These are phyloP conservation scores for Beauveria brongniartii DNA, from an alignment of 2,329 filamentous ascomycete species.

Conservation along the genomic window DNA sequence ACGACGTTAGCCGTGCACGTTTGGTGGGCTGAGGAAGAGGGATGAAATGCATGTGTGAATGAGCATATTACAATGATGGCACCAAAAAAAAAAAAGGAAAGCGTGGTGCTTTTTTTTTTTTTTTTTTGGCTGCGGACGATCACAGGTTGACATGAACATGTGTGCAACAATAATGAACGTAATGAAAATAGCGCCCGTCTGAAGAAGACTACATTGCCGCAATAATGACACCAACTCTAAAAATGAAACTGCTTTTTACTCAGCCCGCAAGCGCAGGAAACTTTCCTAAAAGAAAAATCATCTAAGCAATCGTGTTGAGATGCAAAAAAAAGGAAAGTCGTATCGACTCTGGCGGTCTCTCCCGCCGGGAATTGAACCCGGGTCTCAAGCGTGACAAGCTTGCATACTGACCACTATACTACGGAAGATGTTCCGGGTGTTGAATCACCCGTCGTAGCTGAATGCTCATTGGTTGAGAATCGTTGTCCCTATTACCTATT, in stretches of 20 bases:
- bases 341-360: conserved; percentile 8
- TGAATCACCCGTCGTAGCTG: conserved; percentile 7
- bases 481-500: background rate
- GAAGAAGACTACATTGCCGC: too few species aligned
- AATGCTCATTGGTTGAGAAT: conserved; percentile 5
- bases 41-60: background rate
- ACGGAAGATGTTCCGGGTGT: conserved; percentile 7
- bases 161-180: background rate
- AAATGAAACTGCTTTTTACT: too few species aligned
- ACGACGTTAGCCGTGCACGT: background rate
- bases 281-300: background rate
- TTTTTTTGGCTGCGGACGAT: background rate
- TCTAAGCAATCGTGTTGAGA: background rate
- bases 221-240: too few species aligned
- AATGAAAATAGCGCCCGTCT: background rate
- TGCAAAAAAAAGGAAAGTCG: conserved; percentile 5
- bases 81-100: background rate
- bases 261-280: too few species aligned
- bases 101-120: background rate
- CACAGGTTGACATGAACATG: too few species aligned
- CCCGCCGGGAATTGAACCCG: conserved; percentile 5
- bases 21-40: too few species aligned
- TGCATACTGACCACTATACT: conserved; percentile 7
- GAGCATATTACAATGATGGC: too few species aligned
- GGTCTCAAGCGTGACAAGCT: conserved; percentile 6